These are phyloP conservation scores for Ascochyta fabae DNA, from an alignment of 2,329 filamentous ascomycete genomes.

Conservation along the genomic window DNA sequence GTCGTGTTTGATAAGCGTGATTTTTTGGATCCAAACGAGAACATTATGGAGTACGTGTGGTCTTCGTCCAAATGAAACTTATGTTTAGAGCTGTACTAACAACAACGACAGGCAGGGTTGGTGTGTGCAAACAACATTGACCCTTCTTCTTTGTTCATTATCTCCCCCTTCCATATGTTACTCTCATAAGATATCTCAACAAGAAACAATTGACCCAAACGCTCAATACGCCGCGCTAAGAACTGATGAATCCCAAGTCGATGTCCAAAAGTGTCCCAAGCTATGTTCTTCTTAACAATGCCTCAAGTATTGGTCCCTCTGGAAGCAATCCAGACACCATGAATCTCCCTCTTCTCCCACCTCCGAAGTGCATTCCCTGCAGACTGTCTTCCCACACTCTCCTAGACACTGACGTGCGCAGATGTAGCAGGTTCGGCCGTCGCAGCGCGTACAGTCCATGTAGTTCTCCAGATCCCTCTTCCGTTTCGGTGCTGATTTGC, in stretches of 20 bases:
- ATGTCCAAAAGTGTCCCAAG: neutral
- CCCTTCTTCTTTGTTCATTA: neutral
- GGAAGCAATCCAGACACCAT: constrained; percentile 67
- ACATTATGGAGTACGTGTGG: no score
- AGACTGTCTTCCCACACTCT: constrained; percentile 59
- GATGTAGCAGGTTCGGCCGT: constrained; percentile 69
- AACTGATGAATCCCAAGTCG: constrained; percentile 1
- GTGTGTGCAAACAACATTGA: neutral
- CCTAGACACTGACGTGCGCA: constrained; percentile 70
- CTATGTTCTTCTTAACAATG: constrained; percentile 11
- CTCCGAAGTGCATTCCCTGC: constrained; percentile 73
- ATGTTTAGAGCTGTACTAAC: no score
- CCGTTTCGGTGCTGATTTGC: constrained; percentile 68
- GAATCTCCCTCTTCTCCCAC: constrained; percentile 68
- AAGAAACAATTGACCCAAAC: constrained; percentile 5
- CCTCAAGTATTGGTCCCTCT: constrained; percentile 27
- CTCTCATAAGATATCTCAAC: constrained; percentile 1
- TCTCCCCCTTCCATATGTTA: neutral
- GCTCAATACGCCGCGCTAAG: constrained; percentile 17
- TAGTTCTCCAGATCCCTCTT: constrained; percentile 71
- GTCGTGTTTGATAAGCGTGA: no score
- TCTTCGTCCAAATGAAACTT: no score
- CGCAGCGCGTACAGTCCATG: constrained; percentile 68
- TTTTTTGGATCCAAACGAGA: no score
- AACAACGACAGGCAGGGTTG: neutral